Evolutionary conservation across 805 yeast species (phyloP), one percentile per base, ranked within the genome.

Genomic region (Wickerhamiella musiphila): DNA sequence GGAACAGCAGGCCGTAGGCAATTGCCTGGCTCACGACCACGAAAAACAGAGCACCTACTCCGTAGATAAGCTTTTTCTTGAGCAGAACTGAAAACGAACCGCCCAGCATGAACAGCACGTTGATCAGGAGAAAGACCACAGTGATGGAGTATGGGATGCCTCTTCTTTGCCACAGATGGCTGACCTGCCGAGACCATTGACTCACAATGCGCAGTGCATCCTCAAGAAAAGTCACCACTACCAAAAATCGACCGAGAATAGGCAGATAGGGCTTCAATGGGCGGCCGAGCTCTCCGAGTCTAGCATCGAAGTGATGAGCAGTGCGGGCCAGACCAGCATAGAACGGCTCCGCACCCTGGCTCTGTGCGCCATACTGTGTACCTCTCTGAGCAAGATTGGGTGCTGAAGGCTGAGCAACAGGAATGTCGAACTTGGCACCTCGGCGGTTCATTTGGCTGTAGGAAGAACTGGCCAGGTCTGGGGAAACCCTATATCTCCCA

Each of bases 121-220:
- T 78, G 25, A 56, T 21, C 6, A 69, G 37, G 40, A 90, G 63
- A 45, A 82, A 78, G n/a, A 71, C 24, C n/a, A 74, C 65, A 14
- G 83, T 82, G 35, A 86, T 56, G 65, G 76, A 69, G 43, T 70
- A 66, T 54, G 93, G 92, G 38, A 74, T 60, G 44, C 74, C 79
- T 51, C 93, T 72, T 61, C 72, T 78, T 44, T 71, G 70, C 60
- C 78, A 67, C 44, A 90, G 63, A 54, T 78, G 86, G 53, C 70
- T 77, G 16, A 81, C 79, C 56, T 86, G 98, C 47, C 81, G 93
- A 22, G 66, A 55, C 95, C 95, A 86, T 58, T 84, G 95, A 5
- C 82, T 59, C 33, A 73, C 45, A 47, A 86, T 79, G 54, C 98
- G 68, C 33, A 75, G 52, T 3, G 93, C 68, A 50, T 90, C 96